phyloP scores from a whole-genome alignment of 2,329 filamentous ascomycete species.

The Ophiosphaerella korrae region DNA sequence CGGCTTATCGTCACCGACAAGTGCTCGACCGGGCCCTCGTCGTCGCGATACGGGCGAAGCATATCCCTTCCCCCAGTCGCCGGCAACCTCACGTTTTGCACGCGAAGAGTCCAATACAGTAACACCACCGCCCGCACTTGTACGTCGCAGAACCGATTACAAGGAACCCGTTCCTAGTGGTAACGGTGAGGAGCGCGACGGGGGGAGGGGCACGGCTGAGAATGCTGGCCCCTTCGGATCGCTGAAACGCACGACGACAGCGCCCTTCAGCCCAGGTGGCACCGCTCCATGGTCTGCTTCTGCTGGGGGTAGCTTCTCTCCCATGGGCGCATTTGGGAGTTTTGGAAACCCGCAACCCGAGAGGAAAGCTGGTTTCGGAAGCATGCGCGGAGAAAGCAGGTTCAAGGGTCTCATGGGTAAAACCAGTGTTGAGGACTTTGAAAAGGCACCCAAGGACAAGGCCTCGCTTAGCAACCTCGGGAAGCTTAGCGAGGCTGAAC shows the following conservation, averaged over 20 bases:
- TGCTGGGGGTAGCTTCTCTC: conserved; percentile 67
- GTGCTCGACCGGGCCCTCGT: conserved; percentile 73
- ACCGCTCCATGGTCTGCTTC: conserved; percentile 63
- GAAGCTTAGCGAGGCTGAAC: conserved; percentile 58
- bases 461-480: conserved; percentile 58
- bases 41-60: conserved; percentile 85
- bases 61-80: conserved; percentile 63
- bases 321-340: conserved; percentile 86
- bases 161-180: conserved; percentile 55
- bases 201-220: conserved; percentile 51
- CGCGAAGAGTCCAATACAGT: conserved; percentile 68
- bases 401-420: conserved; percentile 85
- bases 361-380: conserved; percentile 72
- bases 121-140: conserved; percentile 64
- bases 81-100: conserved; percentile 64
- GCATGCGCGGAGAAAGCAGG: conserved; percentile 75
- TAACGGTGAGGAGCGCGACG: conserved; percentile 57
- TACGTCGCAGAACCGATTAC: conserved; percentile 67
- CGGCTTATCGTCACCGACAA: conserved; percentile 74
- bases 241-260: conserved; percentile 62
- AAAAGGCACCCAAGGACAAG: conserved; percentile 60
- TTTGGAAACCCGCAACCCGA: conserved; percentile 70
- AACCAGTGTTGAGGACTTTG: conserved; percentile 70
- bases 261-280: conserved; percentile 57
- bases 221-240: conserved; percentile 55